These are phyloP conservation scores for Penicillium oxalicum DNA, from an alignment of 2,329 filamentous ascomycete genomes.

Conservation along the genomic window DNA sequence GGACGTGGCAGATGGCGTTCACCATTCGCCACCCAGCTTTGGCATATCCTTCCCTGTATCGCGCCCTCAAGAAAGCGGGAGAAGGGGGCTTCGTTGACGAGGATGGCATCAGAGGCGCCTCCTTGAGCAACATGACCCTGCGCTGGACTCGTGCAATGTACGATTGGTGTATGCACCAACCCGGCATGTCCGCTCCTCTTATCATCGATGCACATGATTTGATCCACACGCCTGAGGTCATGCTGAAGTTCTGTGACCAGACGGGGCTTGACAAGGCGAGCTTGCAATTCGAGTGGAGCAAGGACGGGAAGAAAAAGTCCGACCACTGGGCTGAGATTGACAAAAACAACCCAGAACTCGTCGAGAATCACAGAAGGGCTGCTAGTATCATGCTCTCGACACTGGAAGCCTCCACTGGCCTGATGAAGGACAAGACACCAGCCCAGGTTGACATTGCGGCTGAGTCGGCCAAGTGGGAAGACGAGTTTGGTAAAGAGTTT, in stretches of 20 bases:
- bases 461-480: slow-evolving; percentile 33
- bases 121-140: slow-evolving; percentile 23
- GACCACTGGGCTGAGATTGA: background rate
- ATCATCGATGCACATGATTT: slow-evolving; percentile 38
- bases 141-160: slow-evolving; percentile 30
- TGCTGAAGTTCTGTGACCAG: slow-evolving; percentile 23
- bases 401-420: slow-evolving; percentile 26
- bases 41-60: slow-evolving; percentile 35
- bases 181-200: slow-evolving; percentile 16
- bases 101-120: slow-evolving; percentile 11
- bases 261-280: slow-evolving; percentile 29
- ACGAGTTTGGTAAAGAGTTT: slow-evolving; percentile 29
- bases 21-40: slow-evolving; percentile 39
- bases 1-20: slow-evolving; percentile 29
- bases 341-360: background rate
- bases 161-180: slow-evolving; percentile 29
- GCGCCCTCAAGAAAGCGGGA: slow-evolving; percentile 22
- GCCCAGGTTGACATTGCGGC: slow-evolving; percentile 27
- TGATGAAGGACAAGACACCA: slow-evolving; percentile 30
- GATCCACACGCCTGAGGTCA: slow-evolving; percentile 29
- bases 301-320: slow-evolving; percentile 3
- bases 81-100: slow-evolving; percentile 11
- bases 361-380: background rate
- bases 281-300: slow-evolving; percentile 31
- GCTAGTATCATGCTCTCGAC: slow-evolving; percentile 24